Conservation (phyloP, 805 yeast species). For the Nakazawaea holstii region DNA sequence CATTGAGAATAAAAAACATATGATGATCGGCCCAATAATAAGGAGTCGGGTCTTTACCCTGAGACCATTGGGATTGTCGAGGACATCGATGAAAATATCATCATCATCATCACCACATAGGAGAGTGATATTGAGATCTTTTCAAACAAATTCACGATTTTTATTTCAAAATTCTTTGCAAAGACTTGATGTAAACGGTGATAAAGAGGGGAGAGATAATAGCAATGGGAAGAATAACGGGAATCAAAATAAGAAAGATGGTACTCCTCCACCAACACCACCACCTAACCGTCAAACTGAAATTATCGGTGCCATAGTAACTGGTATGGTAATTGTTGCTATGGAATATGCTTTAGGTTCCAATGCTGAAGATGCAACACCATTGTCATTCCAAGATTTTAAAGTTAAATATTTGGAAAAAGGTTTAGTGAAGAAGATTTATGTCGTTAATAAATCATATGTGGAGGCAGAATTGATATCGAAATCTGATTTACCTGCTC, state of each 20-base stretch:
- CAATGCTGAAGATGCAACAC: slow-evolving; percentile 12
- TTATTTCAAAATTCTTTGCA: neutral
- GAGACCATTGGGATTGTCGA: neutral
- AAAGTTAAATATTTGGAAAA: slow-evolving; percentile 67
- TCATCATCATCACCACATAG: neutral
- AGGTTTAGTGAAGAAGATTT: slow-evolving; percentile 67
- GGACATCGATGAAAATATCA: neutral
- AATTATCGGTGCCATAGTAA: neutral
- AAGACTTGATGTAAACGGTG: neutral
- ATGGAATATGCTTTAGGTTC: neutral
- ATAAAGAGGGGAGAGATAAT: slow-evolving; percentile 1
- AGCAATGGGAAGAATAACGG: slow-evolving; percentile 4
- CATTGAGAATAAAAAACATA: neutral
- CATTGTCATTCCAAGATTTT: slow-evolving; percentile 91
- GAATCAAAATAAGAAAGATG: slow-evolving; percentile 10
- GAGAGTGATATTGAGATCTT: neutral
- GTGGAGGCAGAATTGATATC: slow-evolving; percentile 57
- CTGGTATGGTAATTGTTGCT: neutral
- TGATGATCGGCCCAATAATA: slow-evolving; percentile 2
- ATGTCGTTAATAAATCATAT: slow-evolving; percentile 69
- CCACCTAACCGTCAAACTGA: slow-evolving; percentile 11
- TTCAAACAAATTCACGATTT: neutral
- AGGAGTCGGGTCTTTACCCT: neutral
- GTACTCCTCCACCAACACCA: slow-evolving; percentile 11
- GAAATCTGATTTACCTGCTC: slow-evolving; percentile 24